Evolutionary conservation across 441 rosid species (phyloP).

Genomic region (Corymbia calophylla): DNA sequence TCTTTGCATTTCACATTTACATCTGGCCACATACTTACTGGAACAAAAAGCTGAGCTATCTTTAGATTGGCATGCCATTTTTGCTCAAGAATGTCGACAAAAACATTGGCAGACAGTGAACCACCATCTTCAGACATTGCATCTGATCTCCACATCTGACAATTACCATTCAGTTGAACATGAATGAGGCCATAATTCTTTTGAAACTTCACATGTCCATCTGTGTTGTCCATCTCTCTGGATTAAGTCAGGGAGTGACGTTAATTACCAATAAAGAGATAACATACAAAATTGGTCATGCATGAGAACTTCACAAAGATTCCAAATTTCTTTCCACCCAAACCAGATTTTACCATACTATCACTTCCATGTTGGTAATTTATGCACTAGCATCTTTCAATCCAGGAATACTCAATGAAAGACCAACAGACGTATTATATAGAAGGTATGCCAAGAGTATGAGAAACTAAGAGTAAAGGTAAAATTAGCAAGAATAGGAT

Average conservation of each 20-base stretch:
- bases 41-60: constrained; percentile 76
- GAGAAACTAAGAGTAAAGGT: not conserved
- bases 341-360: not conserved
- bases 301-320: not conserved
- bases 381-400: not conserved
- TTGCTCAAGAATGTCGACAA: constrained; percentile 83
- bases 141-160: constrained; percentile 90
- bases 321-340: not conserved
- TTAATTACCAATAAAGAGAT: not conserved
- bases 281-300: not conserved
- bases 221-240: constrained; percentile 86
- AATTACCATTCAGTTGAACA: constrained; percentile 89
- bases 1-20: not conserved
- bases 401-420: not conserved
- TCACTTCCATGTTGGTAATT: not conserved
- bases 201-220: constrained; percentile 89
- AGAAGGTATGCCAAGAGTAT: not conserved
- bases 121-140: constrained; percentile 83
- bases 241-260: not conserved
- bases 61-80: constrained; percentile 98
- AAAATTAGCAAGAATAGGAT: not conserved
- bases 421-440: not conserved
- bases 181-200: constrained; percentile 81
- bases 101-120: constrained; percentile 92
- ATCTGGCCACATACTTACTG: constrained; percentile 55